These are phyloP conservation scores for Martiniozyma abietophila DNA, from an alignment of 805 yeast species.

Conservation along the genomic window DNA sequence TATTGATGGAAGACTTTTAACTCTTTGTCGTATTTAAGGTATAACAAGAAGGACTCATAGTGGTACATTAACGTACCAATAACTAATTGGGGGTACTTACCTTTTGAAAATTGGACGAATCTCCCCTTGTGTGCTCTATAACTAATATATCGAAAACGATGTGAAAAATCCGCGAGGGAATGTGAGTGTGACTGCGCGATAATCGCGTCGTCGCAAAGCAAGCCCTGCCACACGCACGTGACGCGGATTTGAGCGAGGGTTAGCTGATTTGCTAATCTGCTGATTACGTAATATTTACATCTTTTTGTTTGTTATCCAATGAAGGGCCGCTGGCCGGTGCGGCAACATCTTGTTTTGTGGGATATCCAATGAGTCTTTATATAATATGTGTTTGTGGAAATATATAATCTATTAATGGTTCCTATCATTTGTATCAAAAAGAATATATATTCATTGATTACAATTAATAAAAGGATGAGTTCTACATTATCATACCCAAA, in stretches of 20 bases:
- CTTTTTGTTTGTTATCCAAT: too few relatives aligned
- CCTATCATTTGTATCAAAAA: too few relatives aligned
- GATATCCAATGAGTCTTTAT: neutral
- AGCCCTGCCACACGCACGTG: neutral
- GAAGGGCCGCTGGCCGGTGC: too few relatives aligned
- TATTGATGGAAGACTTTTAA: too few relatives aligned
- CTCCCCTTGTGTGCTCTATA: neutral
- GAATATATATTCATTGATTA: too few relatives aligned
- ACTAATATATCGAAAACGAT: neutral
- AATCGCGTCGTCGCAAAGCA: neutral
- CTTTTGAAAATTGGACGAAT: constrained; percentile 4
- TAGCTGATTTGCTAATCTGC: too few relatives aligned
- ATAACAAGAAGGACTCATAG: neutral
- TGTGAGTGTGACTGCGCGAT: neutral
- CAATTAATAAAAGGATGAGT: constrained; percentile 9
- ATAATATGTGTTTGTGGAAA: too few relatives aligned
- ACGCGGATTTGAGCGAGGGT: too few relatives aligned
- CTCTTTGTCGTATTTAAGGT: neutral
- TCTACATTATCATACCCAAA: constrained; percentile 18
- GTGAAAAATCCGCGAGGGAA: neutral
- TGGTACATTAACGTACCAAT: too few relatives aligned
- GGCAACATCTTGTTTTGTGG: neutral
- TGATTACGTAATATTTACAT: neutral
- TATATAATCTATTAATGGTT: too few relatives aligned
- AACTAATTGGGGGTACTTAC: neutral